These are phyloP conservation scores for Xanthoceras sorbifolium DNA, from an alignment of 345 rosid species.

Conservation along the genomic window DNA sequence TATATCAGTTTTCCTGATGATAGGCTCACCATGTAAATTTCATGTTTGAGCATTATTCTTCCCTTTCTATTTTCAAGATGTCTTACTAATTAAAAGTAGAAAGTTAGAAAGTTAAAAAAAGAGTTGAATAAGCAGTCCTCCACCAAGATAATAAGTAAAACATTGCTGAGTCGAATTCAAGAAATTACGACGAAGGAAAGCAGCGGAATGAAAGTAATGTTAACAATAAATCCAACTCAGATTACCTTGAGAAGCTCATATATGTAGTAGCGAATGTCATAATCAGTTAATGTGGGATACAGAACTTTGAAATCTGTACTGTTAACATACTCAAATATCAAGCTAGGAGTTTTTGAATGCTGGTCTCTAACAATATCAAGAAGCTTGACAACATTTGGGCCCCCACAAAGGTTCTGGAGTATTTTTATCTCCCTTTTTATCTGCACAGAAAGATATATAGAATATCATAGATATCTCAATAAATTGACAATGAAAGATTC, in stretches of 20 bases:
- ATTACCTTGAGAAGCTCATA: slow-evolving; percentile 82
- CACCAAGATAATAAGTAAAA: background rate
- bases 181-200: background rate
- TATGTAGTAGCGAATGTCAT: slow-evolving; percentile 82
- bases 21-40: background rate
- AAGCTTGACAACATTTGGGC: slow-evolving; percentile 72
- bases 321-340: slow-evolving; percentile 82
- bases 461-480: slow-evolving; percentile 9
- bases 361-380: slow-evolving; percentile 80
- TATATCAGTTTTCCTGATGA: background rate
- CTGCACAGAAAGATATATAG: slow-evolving; percentile 36
- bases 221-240: background rate
- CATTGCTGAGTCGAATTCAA: background rate
- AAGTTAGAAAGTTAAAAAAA: too few relatives aligned
- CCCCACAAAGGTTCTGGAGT: slow-evolving; percentile 83
- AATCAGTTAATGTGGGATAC: slow-evolving; percentile 86
- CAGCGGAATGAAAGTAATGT: background rate
- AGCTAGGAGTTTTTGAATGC: slow-evolving; percentile 80
- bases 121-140: too few relatives aligned
- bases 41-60: too few relatives aligned
- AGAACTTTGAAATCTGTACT: slow-evolving; percentile 82
- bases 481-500: slow-evolving; percentile 1
- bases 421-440: slow-evolving; percentile 84
- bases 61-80: too few relatives aligned
- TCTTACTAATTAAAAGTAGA: too few relatives aligned